phyloP scores from a whole-genome alignment of 768 basidiomycete genomes.

The Amanita pseudoporphyria region DNA sequence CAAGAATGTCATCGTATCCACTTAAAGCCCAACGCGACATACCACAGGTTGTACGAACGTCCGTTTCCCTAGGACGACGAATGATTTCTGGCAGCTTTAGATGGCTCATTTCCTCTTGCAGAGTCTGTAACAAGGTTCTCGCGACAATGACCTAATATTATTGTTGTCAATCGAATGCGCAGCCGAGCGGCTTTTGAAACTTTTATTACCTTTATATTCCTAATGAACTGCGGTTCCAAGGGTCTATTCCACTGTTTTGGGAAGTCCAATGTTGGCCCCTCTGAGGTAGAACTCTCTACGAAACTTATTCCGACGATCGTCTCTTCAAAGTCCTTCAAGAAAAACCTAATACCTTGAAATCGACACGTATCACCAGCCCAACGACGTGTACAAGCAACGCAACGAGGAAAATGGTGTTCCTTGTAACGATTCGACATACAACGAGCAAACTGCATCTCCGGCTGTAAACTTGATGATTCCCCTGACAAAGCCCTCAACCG shows the following conservation, averaged over 20 bases:
- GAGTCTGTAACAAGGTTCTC: slow-evolving; percentile 52
- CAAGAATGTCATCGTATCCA: neutral
- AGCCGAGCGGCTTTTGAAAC: slow-evolving; percentile 4
- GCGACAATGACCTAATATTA: slow-evolving; percentile 53
- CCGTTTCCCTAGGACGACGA: slow-evolving; percentile 66
- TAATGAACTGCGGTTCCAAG: slow-evolving; percentile 39
- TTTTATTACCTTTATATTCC: slow-evolving; percentile 50
- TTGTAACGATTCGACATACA: slow-evolving; percentile 82
- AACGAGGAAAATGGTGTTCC: slow-evolving; percentile 64
- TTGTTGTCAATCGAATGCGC: slow-evolving; percentile 8
- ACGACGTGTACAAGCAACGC: slow-evolving; percentile 75
- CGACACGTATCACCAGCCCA: slow-evolving; percentile 87
- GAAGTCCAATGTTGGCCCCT: slow-evolving; percentile 52
- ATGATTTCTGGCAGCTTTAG: slow-evolving; percentile 48
- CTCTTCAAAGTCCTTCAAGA: slow-evolving; percentile 51
- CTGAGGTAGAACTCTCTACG: slow-evolving; percentile 50
- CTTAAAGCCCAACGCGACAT: slow-evolving; percentile 17
- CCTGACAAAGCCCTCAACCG: slow-evolving; percentile 9
- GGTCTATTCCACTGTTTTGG: slow-evolving; percentile 60
- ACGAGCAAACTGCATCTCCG: slow-evolving; percentile 68
- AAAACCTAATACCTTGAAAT: slow-evolving; percentile 77
- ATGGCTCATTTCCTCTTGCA: slow-evolving; percentile 57
- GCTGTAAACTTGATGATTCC: slow-evolving; percentile 27
- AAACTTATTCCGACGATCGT: slow-evolving; percentile 63
- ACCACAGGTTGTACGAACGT: slow-evolving; percentile 84